Percentiles rank a stretch among this genome's conserved stretches.
These are phyloP conservation scores for Pyricularia grisea DNA, from an alignment of 2,329 filamentous ascomycete genomes.

Conservation along the genomic window DNA sequence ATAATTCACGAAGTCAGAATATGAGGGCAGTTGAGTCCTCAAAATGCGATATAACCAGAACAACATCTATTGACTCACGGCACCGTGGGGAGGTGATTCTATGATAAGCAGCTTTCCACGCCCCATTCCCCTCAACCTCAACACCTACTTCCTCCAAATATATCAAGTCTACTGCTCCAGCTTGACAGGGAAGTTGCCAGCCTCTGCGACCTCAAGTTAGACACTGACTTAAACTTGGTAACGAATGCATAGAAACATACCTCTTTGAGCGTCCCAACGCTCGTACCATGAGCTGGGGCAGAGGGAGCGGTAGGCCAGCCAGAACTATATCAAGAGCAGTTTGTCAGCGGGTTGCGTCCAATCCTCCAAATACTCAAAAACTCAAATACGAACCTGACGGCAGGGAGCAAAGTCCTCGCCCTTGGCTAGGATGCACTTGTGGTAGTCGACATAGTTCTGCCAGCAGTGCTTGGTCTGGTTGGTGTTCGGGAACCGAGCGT, in stretches of 20 bases:
- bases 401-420: slow-evolving; percentile 97
- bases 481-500: slow-evolving; percentile 96
- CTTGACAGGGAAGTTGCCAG: slow-evolving; percentile 58
- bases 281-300: slow-evolving; percentile 92
- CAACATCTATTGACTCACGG: slow-evolving; percentile 1
- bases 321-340: slow-evolving; percentile 56
- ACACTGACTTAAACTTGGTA: not conserved
- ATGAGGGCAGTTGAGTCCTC: not conserved
- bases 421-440: slow-evolving; percentile 99
- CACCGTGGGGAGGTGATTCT: not conserved
- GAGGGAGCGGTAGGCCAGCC: slow-evolving; percentile 89
- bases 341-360: slow-evolving; percentile 13
- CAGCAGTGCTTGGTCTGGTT: slow-evolving; percentile 99
- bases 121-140: not conserved
- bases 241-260: slow-evolving; percentile 41
- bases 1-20: not conserved
- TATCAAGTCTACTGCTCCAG: slow-evolving; percentile 38
- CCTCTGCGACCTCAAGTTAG: slow-evolving; percentile 33
- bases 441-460: slow-evolving; percentile 99
- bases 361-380: not conserved
- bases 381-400: slow-evolving; percentile 64
- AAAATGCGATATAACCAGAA: not conserved
- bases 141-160: not conserved
- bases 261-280: slow-evolving; percentile 96
- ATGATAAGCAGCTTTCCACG: not conserved